Evolutionary conservation across 2,329 filamentous ascomycete species (phyloP).

Genomic region (Achaetomium macrosporum): DNA sequence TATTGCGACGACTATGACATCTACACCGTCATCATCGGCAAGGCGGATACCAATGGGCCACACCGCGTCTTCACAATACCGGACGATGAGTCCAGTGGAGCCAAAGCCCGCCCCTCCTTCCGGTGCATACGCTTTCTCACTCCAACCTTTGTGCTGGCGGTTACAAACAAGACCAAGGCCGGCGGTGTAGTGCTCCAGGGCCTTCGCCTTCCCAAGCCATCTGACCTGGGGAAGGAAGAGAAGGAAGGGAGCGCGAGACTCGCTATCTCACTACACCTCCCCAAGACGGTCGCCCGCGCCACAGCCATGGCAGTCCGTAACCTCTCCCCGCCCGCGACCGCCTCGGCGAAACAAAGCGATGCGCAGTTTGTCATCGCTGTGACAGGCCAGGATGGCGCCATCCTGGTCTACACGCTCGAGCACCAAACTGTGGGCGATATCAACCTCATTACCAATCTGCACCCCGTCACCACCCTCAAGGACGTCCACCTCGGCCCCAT

Average conservation of each 20-base stretch:
- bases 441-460: constrained; percentile 47
- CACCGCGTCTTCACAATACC: constrained; percentile 52
- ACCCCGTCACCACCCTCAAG: constrained; percentile 48
- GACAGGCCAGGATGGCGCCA: constrained; percentile 71
- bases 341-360: constrained; percentile 50
- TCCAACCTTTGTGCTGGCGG: constrained; percentile 51
- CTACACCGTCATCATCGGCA: constrained; percentile 56
- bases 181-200: constrained; percentile 53
- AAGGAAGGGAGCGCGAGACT: constrained; percentile 39
- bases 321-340: constrained; percentile 51
- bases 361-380: constrained; percentile 77
- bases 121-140: constrained; percentile 55
- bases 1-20: constrained; percentile 76
- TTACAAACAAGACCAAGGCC: constrained; percentile 53
- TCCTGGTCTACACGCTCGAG: constrained; percentile 72
- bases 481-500: constrained; percentile 53
- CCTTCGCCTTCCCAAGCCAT: constrained; percentile 43
- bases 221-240: constrained; percentile 15
- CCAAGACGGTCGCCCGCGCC: constrained; percentile 64
- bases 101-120: constrained; percentile 44
- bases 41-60: constrained; percentile 40
- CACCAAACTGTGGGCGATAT: constrained; percentile 47
- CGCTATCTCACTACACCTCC: constrained; percentile 51
- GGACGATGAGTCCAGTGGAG: constrained; percentile 35
- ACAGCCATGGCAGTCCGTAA: constrained; percentile 72